Conservation (phyloP, 2,329 filamentous ascomycete species). For the Tothia fuscella region DNA sequence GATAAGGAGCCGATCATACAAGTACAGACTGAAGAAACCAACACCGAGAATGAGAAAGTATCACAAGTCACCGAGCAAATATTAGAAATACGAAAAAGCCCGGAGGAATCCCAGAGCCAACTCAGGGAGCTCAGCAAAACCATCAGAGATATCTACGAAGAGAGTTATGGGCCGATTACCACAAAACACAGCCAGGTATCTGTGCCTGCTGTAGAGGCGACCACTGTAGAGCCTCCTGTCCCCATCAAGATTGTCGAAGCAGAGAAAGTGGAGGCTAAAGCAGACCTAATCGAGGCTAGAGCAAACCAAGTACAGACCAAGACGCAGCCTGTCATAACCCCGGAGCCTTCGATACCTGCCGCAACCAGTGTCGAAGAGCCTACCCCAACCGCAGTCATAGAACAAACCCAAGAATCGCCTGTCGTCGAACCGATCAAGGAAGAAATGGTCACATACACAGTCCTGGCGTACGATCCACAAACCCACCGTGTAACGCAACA, state of each 20-base stretch:
- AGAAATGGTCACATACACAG: conserved; percentile 3
- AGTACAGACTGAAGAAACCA: not conserved
- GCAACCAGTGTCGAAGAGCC: not conserved
- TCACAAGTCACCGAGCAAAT: not conserved
- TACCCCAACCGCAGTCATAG: no score
- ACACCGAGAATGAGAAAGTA: not conserved
- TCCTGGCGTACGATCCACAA: conserved; percentile 8
- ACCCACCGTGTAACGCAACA: conserved; percentile 6
- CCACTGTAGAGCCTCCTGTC: not conserved
- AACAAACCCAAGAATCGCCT: not conserved
- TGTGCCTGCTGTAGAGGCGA: not conserved
- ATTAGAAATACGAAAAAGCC: no score
- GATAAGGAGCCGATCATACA: not conserved
- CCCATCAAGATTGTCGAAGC: not conserved
- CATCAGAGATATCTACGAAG: conserved; percentile 10
- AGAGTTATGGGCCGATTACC: conserved; percentile 9
- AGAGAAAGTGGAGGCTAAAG: no score
- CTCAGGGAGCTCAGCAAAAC: conserved; percentile 4
- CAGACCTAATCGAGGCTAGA: not conserved
- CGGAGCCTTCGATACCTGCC: not conserved
- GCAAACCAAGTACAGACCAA: not conserved
- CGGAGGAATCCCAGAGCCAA: no score
- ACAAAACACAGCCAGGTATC: conserved; percentile 2
- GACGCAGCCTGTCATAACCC: not conserved
- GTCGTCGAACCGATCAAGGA: not conserved